These are phyloP conservation scores for Naganishia albida DNA, from an alignment of 1,284 basidiomycete genomes.

Conservation along the genomic window DNA sequence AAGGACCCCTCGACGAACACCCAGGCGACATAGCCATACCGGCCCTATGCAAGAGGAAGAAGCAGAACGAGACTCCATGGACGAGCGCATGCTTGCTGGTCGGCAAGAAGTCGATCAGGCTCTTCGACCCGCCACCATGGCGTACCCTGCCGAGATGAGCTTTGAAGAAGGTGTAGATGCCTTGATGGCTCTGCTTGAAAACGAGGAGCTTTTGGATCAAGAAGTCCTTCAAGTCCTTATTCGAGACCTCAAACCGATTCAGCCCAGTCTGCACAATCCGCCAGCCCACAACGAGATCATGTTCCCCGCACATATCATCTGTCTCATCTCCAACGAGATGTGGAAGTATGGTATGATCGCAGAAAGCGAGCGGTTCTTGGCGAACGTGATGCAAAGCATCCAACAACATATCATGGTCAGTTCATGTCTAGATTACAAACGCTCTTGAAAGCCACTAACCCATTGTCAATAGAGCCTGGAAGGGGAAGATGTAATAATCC, in stretches of 20 bases:
- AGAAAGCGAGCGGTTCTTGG: slow-evolving; percentile 96
- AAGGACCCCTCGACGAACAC: slow-evolving; percentile 43
- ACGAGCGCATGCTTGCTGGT: slow-evolving; percentile 72
- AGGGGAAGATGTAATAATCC: slow-evolving; percentile 91
- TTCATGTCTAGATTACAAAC: slow-evolving; percentile 32
- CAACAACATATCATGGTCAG: slow-evolving; percentile 97
- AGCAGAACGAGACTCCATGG: slow-evolving; percentile 68
- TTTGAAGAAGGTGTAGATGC: slow-evolving; percentile 90
- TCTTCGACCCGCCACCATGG: slow-evolving; percentile 89
- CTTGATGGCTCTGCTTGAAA: slow-evolving; percentile 90
- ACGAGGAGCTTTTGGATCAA: slow-evolving; percentile 86
- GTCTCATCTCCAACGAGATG: slow-evolving; percentile 98
- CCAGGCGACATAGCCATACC: slow-evolving; percentile 77
- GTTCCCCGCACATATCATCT: slow-evolving; percentile 99
- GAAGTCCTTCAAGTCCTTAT: slow-evolving; percentile 91
- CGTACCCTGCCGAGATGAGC: slow-evolving; percentile 74
- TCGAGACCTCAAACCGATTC: slow-evolving; percentile 88
- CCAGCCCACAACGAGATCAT: slow-evolving; percentile 95
- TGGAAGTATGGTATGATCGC: slow-evolving; percentile 98
- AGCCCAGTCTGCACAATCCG: slow-evolving; percentile 84
- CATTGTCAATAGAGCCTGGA: slow-evolving; percentile 61
- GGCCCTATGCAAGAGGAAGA: slow-evolving; percentile 69
- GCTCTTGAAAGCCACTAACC: slow-evolving; percentile 33
- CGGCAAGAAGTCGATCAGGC: slow-evolving; percentile 71
- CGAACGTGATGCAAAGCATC: slow-evolving; percentile 98